These are phyloP conservation scores for Fusarium avenaceum DNA, from an alignment of 2,329 filamentous ascomycete species.

Conservation along the genomic window DNA sequence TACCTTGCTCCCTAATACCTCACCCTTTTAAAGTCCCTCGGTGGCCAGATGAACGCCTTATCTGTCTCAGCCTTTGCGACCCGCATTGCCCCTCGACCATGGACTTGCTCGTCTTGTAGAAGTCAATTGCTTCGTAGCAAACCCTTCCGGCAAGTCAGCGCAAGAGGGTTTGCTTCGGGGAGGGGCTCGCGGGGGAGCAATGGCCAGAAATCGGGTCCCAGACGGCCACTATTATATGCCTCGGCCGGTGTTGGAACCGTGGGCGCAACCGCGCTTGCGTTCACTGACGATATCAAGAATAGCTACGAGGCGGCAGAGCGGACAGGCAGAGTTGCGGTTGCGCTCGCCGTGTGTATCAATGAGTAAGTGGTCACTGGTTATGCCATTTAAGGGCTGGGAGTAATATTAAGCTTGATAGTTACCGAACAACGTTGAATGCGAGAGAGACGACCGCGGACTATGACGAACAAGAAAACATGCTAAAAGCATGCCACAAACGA, in stretches of 20 bases:
- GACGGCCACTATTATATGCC: constrained; percentile 60
- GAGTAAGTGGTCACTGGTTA: constrained; percentile 70
- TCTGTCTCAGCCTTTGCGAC: constrained; percentile 56
- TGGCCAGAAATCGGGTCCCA: constrained; percentile 45
- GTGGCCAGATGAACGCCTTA: constrained; percentile 59
- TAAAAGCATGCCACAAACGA: constrained; percentile 89
- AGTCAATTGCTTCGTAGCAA: constrained; percentile 55
- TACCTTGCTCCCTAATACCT: constrained; percentile 15
- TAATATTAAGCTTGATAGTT: constrained; percentile 66
- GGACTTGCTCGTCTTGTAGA: constrained; percentile 63
- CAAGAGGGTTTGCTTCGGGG: constrained; percentile 52
- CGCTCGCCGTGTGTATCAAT: constrained; percentile 85
- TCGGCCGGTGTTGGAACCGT: constrained; percentile 65
- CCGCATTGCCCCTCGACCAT: constrained; percentile 57
- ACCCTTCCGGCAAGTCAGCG: constrained; percentile 44
- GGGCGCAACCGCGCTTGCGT: constrained; percentile 64
- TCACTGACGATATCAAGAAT: constrained; percentile 79
- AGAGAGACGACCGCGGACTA: constrained; percentile 72
- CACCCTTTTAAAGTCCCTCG: constrained; percentile 31
- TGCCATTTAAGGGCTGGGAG: constrained; percentile 7
- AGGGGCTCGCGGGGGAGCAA: constrained; percentile 43
- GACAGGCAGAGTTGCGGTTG: constrained; percentile 80
- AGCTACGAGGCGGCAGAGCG: constrained; percentile 81
- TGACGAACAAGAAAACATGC: constrained; percentile 73
- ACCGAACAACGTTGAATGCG: constrained; percentile 84